Evolutionary conservation across 768 basidiomycete species (phyloP), one percentile per base, ranked within the genome.

Genomic region (Mycena indigotica): DNA sequence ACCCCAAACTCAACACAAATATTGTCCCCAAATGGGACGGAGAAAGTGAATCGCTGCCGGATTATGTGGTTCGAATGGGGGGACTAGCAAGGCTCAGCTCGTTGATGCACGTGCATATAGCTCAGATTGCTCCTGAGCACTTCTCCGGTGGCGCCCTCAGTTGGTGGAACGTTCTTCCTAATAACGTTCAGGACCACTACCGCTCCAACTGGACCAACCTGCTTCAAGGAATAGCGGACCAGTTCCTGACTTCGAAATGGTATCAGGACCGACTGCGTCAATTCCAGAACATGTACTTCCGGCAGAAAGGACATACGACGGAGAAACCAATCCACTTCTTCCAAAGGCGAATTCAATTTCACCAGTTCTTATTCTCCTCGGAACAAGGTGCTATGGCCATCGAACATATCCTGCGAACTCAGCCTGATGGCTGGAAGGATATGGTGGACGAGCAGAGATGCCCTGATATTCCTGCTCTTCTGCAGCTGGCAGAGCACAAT

Each of bases 301-400:
- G 35, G 12, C 52, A 58, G 25, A 28, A 21, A 21, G 51, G 57
- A 5, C 52, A 39, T 21, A 35, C 39, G 25, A 2, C n/a, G 1
- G 57, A 58, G 38, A 52, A 53, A 1, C 57, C 57, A 4, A 1
- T 58, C 2, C 45, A 58, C 21, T 58, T 58, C 51, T 52, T 46
- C 29, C 56, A 53, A 44, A 28, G 56, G 0, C 51, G 56, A 28
- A 26, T 49, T 16, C 4, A 45, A n/a, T 30, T n/a, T 28, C 41
- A 45, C 5, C 26, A 29, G 35, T 57, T 57, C 56, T 19, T 57
- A 1, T 48, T 6, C 46, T 13, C 46, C 13, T 6, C 25, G 10
- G 46, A 25, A 26, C 44, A 46, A 19, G 51, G 45, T 1, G 40
- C 52, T 1, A 25, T 13, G 2, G 52, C 52, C 0, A 52, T 58